These are phyloP conservation scores for Cystobasidium tubakii DNA, from an alignment of 768 basidiomycete species.

Conservation along the genomic window DNA sequence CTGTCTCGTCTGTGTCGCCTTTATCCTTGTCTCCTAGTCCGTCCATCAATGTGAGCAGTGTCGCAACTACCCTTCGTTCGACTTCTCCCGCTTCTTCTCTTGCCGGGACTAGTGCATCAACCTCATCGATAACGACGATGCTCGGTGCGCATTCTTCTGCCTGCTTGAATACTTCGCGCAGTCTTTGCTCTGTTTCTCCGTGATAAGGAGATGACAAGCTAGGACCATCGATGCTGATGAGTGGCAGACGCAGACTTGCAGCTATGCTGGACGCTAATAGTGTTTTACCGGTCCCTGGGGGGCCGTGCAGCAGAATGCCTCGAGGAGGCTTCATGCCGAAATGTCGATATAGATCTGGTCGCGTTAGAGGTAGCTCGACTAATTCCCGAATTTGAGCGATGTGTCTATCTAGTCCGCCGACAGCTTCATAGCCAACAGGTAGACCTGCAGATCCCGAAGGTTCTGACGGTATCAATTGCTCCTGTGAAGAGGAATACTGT, in stretches of 20 bases:
- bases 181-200: slow-evolving; percentile 86
- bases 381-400: slow-evolving; percentile 78
- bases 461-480: slow-evolving; percentile 7
- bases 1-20: slow-evolving; percentile 46
- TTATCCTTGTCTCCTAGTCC: slow-evolving; percentile 55
- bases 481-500: slow-evolving; percentile 5
- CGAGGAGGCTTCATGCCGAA: slow-evolving; percentile 95
- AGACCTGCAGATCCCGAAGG: slow-evolving; percentile 16
- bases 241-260: slow-evolving; percentile 71
- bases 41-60: slow-evolving; percentile 86
- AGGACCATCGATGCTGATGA: slow-evolving; percentile 91
- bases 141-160: slow-evolving; percentile 77
- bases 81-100: slow-evolving; percentile 91
- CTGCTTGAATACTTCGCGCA: slow-evolving; percentile 82
- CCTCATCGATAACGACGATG: slow-evolving; percentile 90
- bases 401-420: slow-evolving; percentile 83
- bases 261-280: slow-evolving; percentile 92
- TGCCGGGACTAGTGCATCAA: slow-evolving; percentile 86
- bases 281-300: slow-evolving; percentile 96
- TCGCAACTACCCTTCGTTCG: slow-evolving; percentile 91
- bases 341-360: slow-evolving; percentile 71
- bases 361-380: slow-evolving; percentile 74
- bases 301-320: slow-evolving; percentile 88
- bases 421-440: slow-evolving; percentile 40
- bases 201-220: slow-evolving; percentile 93